Evolutionary conservation across 2,329 filamentous ascomycete species (phyloP), one percentile per base, ranked within the genome.

Genomic region (Neofusicoccum cordaticola): DNA sequence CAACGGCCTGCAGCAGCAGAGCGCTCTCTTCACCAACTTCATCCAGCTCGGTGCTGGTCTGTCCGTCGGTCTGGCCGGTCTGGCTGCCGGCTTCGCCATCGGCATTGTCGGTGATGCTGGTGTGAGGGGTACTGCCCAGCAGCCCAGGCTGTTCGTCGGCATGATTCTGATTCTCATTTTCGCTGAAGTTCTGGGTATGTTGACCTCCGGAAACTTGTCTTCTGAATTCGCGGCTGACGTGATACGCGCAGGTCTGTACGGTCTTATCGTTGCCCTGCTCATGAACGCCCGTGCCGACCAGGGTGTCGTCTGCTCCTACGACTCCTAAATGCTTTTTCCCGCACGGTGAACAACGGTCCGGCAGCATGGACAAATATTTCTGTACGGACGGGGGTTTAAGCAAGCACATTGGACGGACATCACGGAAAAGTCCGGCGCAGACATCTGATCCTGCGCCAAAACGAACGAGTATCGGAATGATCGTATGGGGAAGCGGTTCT

Each of bases 91-190:
- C 62, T 99, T 98, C 72, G 82, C 82, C 68, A 84, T 84, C 70
- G 82, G 82, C 67, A 84, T 84, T 67, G 82, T 84, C 62, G 82
- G 91, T 84, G 91, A 95, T 72, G 91, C 91, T 73, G 92, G 91
- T 90, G 91, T 95, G 66, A 88, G 91, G 76, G 91, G 91, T 83
- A 92, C 90, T 70, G 90, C 91, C 65, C 90, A 93, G 78, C 90
- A 93, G 79, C 90, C 90, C 68, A 86, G 90, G 78, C 86, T 96
- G 71, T 97, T 96, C 82, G 93, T 97, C 77, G 93, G 93, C 82
- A 97, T 97, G 93, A 96, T 97, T 82, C 81, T 97, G 79, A 97
- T 97, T 84, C 92, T 97, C 83, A 97, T 97, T 94, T 97, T 97
- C 86, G 93, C 93, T 72, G 93, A 97, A 94, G 93, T 97, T 72